phyloP scores from a whole-genome alignment of 2,329 filamentous ascomycete species.

The Trichoderma harzianum region DNA sequence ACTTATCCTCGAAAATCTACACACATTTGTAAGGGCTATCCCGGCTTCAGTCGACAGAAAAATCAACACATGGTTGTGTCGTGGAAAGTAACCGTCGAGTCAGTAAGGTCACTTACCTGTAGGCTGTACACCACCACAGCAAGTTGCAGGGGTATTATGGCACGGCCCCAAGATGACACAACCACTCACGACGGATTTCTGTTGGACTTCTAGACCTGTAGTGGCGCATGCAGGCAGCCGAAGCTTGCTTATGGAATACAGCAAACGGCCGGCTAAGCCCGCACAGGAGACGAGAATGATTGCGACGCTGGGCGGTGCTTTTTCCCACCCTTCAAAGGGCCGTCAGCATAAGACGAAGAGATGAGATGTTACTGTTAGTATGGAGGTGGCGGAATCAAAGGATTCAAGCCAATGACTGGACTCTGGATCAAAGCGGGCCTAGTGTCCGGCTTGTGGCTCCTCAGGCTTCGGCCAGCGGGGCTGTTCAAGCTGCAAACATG shows the following conservation, averaged over 20 bases:
- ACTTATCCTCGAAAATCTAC: background rate
- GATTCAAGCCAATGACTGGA: background rate
- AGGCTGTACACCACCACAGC: background rate
- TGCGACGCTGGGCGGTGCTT: background rate
- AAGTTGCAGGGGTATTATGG: background rate
- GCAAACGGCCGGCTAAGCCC: background rate
- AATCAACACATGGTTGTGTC: background rate
- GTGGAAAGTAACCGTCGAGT: background rate
- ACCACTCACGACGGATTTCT: background rate
- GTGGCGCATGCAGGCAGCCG: slow-evolving; percentile 15
- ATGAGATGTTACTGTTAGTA: background rate
- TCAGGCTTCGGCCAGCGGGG: slow-evolving; percentile 3
- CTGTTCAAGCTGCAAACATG: background rate
- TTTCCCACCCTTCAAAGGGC: background rate
- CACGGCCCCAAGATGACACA: background rate
- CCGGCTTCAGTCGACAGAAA: background rate
- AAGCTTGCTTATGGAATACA: background rate
- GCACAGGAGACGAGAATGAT: background rate
- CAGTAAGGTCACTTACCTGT: background rate
- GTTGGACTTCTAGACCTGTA: slow-evolving; percentile 1
- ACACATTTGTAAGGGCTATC: background rate
- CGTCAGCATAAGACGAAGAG: background rate
- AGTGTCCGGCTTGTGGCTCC: slow-evolving; percentile 9
- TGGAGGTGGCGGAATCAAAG: slow-evolving; percentile 1
- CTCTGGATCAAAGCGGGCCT: slow-evolving; percentile 2